Conservation (phyloP, 108 stramenopile genomes). For the Nitzschia inconspicua region DNA sequence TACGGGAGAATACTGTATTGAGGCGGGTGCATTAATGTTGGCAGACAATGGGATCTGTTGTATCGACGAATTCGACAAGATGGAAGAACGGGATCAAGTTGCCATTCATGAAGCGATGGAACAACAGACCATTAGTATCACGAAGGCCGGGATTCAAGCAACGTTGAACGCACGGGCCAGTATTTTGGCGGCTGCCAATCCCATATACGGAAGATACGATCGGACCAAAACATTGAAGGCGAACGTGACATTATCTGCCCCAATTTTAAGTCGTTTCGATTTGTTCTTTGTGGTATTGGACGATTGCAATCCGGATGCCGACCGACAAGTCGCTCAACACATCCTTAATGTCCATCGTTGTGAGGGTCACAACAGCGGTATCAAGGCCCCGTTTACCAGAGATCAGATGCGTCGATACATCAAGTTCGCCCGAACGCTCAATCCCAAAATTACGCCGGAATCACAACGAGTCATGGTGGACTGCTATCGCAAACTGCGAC, state of each 20-base stretch:
- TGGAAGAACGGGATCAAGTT: constrained; percentile 97
- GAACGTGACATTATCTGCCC: constrained; percentile 93
- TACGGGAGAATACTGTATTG: constrained; percentile 98
- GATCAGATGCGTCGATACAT: constrained; percentile 95
- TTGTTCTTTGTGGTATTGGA: constrained; percentile 98
- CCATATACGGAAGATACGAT: constrained; percentile 98
- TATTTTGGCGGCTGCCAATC: constrained; percentile 99
- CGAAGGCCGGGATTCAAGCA: constrained; percentile 99
- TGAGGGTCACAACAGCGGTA: constrained; percentile 29
- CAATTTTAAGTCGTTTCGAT: constrained; percentile 98
- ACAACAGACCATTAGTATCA: constrained; percentile 99
- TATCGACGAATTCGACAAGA: constrained; percentile 92
- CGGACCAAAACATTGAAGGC: constrained; percentile 93
- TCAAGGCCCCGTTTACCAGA: constrained; percentile 76
- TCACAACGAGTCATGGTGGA: constrained; percentile 86
- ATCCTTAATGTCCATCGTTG: constrained; percentile 93
- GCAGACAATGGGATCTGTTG: constrained; percentile 99
- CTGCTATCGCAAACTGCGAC: constrained; percentile 94
- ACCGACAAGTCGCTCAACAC: constrained; percentile 91
- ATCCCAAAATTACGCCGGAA: constrained; percentile 87
- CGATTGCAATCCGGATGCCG: constrained; percentile 93
- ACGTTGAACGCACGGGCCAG: constrained; percentile 98
- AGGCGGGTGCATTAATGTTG: constrained; percentile 99
- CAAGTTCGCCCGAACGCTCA: constrained; percentile 88
- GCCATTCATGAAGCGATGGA: constrained; percentile 99